A percentile compares a stretch with the other conserved stretches of the same genome.
These are phyloP conservation scores for Debaryomyces coudertii DNA, from an alignment of 1,139 yeast genomes.

Conservation along the genomic window DNA sequence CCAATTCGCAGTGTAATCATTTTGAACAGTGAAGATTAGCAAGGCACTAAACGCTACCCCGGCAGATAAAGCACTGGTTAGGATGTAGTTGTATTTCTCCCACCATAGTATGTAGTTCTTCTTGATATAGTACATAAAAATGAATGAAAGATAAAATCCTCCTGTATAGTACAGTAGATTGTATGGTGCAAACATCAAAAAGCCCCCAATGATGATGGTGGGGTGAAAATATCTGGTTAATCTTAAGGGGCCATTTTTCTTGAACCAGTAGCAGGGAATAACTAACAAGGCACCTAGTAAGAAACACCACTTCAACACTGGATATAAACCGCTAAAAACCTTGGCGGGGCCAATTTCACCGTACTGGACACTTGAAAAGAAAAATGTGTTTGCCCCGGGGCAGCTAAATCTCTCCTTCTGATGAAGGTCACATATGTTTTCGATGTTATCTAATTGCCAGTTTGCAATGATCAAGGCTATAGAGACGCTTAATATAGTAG, in stretches of 20 bases:
- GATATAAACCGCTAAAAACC: conserved; percentile 37
- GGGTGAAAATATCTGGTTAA: conserved; percentile 47
- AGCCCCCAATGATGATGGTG: conserved; percentile 51
- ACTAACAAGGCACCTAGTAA: conserved; percentile 34
- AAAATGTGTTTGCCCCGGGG: conserved; percentile 37
- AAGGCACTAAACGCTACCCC: conserved; percentile 63
- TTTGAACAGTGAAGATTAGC: conserved; percentile 58
- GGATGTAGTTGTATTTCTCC: conserved; percentile 66
- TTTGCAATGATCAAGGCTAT: conserved; percentile 33
- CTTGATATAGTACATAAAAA: conserved; percentile 57
- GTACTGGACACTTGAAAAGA: conserved; percentile 36
- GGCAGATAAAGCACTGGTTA: conserved; percentile 59
- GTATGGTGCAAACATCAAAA: conserved; percentile 54
- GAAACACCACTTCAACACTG: conserved; percentile 38
- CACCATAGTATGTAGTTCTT: conserved; percentile 57
- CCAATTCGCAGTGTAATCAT: conserved; percentile 48
- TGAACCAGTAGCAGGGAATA: conserved; percentile 30
- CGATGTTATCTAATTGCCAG: conserved; percentile 30
- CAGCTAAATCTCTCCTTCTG: conserved; percentile 35
- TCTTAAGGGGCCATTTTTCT: conserved; percentile 33
- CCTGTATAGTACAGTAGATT: conserved; percentile 58
- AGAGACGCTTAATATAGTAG: conserved; percentile 29
- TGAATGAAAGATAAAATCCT: conserved; percentile 49
- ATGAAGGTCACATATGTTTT: conserved; percentile 30
- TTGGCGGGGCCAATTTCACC: conserved; percentile 42